Evolutionary conservation across 768 basidiomycete genomes (phyloP), one percentile per base, ranked within the genome.

Genomic region (Tricholomella constricta): DNA sequence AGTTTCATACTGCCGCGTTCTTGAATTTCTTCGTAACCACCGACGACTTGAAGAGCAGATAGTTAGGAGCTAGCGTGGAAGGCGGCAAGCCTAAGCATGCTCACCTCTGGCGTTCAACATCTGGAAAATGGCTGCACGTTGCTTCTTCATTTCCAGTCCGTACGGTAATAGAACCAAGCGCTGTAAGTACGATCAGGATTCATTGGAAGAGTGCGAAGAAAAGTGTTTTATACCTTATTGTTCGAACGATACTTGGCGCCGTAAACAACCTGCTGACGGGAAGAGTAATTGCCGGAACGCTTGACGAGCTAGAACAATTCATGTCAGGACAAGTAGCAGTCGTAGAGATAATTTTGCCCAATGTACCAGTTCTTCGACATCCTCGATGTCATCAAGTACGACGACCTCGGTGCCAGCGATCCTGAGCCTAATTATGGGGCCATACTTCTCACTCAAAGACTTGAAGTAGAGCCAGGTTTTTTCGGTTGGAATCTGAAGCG

Each of bases 401-500:
- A 57, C 27, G 14, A 52, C 27, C 14, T 57, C 56, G 11, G 47
- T 44, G n/a, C 51, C 56, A 9, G 46, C 51, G 19, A 57, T 35
- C 27, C 46, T 48, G 5, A 57, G 20, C n/a, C 56, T 40, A 6
- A 52, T 26, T 23, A 57, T 49, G 10, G 56, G 51, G 10, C 48
- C 54, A 41, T 57, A 40, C 38, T 48, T 48, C 15, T 27, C 23
- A 36, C 51, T 45, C 29, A 57, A 44, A 12, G 22, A 44, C 29
- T 57, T 48, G 29, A 57, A 57, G 43, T 57, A 57, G 20, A 7
- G 34, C 56, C 56, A 57, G 8, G 34, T 32, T 19, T 57, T 52
- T 6, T n/a, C 22, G 2, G 19, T 48, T n/a, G 56, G 56, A n/a
- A 57, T 29, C 26, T 57, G 56, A 12, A 57, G 45, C 12, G 40